A percentile compares a stretch with the other conserved stretches of the same genome.
Evolutionary conservation across 2,329 filamentous ascomycete species (phyloP).

Genomic region (Byssothecium circinans): DNA sequence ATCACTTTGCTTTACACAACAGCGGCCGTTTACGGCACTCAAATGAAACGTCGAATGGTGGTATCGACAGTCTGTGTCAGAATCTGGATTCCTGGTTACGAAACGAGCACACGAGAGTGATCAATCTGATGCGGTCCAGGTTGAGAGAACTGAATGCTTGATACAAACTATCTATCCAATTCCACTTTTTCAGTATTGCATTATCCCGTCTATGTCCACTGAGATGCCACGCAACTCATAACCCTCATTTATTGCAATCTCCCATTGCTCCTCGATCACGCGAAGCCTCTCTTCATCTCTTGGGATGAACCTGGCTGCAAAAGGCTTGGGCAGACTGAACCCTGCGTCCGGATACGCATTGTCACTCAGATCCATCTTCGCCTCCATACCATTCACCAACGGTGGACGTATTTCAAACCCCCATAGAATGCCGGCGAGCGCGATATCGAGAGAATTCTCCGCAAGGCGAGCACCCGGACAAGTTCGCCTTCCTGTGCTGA

Average conservation of each 20-base stretch:
- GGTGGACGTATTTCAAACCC: conserved; percentile 21
- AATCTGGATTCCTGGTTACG: conserved; percentile 21
- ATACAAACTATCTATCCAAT: not conserved
- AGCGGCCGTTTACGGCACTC: not conserved
- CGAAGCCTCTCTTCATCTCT: too few relatives aligned
- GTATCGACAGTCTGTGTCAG: conserved; percentile 17
- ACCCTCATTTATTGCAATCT: conserved; percentile 16
- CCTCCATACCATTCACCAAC: too few relatives aligned
- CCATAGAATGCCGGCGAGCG: conserved; percentile 26
- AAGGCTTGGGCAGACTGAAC: too few relatives aligned
- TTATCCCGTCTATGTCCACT: conserved; percentile 21
- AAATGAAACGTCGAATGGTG: not conserved
- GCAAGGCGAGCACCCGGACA: conserved; percentile 30
- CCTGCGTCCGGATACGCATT: too few relatives aligned
- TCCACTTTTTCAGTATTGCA: too few relatives aligned
- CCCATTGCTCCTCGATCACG: conserved; percentile 24
- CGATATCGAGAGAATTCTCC: conserved; percentile 23
- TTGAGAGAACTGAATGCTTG: not conserved
- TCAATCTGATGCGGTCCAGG: not conserved
- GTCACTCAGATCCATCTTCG: conserved; percentile 10
- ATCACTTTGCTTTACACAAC: conserved; percentile 12
- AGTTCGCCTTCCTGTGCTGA: conserved; percentile 24
- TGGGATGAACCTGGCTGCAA: too few relatives aligned
- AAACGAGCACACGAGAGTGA: conserved; percentile 21
- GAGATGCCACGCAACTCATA: conserved; percentile 15